Base-by-base conservation (phyloP, 257 asterid species). In the Datura wrightii region DNA sequence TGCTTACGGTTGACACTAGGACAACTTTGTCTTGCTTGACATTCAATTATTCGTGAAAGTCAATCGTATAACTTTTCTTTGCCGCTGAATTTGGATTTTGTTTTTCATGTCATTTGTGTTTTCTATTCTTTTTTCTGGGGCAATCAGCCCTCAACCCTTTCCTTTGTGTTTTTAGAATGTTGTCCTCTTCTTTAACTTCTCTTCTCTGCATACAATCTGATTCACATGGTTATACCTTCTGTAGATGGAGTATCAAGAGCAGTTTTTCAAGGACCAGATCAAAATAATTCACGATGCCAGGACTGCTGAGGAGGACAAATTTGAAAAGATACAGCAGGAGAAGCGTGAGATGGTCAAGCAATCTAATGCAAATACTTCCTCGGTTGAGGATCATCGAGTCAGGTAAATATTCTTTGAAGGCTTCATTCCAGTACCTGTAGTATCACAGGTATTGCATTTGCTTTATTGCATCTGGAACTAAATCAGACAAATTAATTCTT, bases 241-340 rank as follows among this genome's bases (percentile, higher is more conserved):
- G 37, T 34, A 78, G 82, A 78, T 78, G 82, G 82, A 78, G 13
- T 78, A 10, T 50, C 82, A 78, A 78, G 82, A 55, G 6, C 44
- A 78, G 82, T 78, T 78, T 16, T 78, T 50, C 60, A 78, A 78
- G 63, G 74, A 66, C 13, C 74, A 66, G 44, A 11, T 66, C 74
- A 13, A 66, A 13, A 36, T 13, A 14, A 66, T 66, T 66, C 44
- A 36, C 3, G 74, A 66, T 36, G 74, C 74, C 10, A 36, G 74
- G 46, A 66, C 19, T 66, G 74, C 19, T 66, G 19, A 66, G 48
- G 74, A 34, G 74, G 82, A 78, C 13, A 78, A 37, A 9, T 78
- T 78, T 78, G 82, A 78, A 78, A 78, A 52, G 82, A 50, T 50
- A 55, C 82, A 78, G 7, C 59, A 46, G 63, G 82, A 78, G 63